These are phyloP conservation scores for Cladosporium sphaerospermum DNA, from an alignment of 2,329 filamentous ascomycete species.

Conservation along the genomic window DNA sequence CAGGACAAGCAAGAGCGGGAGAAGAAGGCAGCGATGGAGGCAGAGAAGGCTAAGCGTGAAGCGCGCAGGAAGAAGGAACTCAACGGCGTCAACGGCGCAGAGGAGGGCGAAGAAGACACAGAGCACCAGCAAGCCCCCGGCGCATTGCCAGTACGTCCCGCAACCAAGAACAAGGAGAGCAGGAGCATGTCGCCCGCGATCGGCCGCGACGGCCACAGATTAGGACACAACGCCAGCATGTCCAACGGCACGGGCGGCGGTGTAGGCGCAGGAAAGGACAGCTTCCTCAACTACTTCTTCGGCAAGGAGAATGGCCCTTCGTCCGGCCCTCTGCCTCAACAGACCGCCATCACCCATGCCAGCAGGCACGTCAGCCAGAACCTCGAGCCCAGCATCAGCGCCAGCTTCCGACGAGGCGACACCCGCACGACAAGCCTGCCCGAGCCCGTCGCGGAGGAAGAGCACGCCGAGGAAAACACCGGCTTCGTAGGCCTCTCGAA, in stretches of 20 bases:
- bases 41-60: slow-evolving; percentile 82
- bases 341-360: slow-evolving; percentile 35
- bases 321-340: slow-evolving; percentile 27
- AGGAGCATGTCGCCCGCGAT: slow-evolving; percentile 81
- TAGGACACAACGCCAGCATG: slow-evolving; percentile 18
- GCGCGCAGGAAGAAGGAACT: slow-evolving; percentile 76
- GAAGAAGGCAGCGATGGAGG: slow-evolving; percentile 69
- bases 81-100: slow-evolving; percentile 66
- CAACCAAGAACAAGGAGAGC: slow-evolving; percentile 43
- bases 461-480: slow-evolving; percentile 19
- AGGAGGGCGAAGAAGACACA: slow-evolving; percentile 61
- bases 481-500: slow-evolving; percentile 21
- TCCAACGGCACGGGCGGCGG: slow-evolving; percentile 26
- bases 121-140: slow-evolving; percentile 41
- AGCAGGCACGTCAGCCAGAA: slow-evolving; percentile 70
- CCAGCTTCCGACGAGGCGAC: slow-evolving; percentile 70
- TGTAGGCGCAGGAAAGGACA: slow-evolving; percentile 65
- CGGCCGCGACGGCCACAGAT: slow-evolving; percentile 41
- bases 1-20: slow-evolving; percentile 92
- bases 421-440: slow-evolving; percentile 39
- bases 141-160: slow-evolving; percentile 49
- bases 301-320: slow-evolving; percentile 73
- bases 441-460: slow-evolving; percentile 51
- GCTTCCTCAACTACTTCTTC: slow-evolving; percentile 98
- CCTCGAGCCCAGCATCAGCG: slow-evolving; percentile 73